Base-by-base conservation (phyloP, 2,329 filamentous ascomycete species). In the Fusarium subglutinans region DNA sequence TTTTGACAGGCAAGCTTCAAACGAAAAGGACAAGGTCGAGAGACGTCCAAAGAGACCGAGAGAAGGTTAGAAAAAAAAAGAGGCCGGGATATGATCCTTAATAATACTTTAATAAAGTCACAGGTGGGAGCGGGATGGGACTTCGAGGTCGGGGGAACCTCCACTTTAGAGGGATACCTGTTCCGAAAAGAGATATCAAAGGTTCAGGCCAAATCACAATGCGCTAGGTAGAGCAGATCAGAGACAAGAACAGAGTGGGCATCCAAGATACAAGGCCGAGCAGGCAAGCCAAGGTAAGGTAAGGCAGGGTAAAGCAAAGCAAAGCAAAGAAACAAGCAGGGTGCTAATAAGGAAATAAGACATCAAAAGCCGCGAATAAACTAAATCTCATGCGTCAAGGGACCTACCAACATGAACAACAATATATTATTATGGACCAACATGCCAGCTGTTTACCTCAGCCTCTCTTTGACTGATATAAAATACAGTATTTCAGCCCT, bases 1-100 rank as follows among this genome's bases (percentile, higher is more conserved):
- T 12, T 62, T 48, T 67, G 60, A 43, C 45, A 63, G 24, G 38
- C 33, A 63, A 33, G 26, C 53, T 41, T 55, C 24, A n/a, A 41
- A 55, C 14, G 20, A 28, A 44, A 68, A 67, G 22, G 60, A 30
- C 43, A 45, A 73, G 70, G 59, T 54, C 50, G 20, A 50, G 38
- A 41, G 57, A 41, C 40, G 67, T 38, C 45, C 33, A 48, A 45
- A 53, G 63, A 74, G 53, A 35, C 30, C 45, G 43, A 40, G 48
- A 28, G 30, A 35, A 37, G 56, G 13, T 35, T 11, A 24, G 8
- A 22, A 9, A 22, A 50, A 43, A 63, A 63, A 63, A 59, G 53
- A 63, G 30, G 61, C 68, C 60, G 68, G 72, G 72, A 73, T 74
- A 68, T 35, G 70, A 71, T 67, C 66, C 70, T 74, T 73, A 74